phyloP scores from a whole-genome alignment of 805 yeast species.

The Cyberlindnera subsufficiens region DNA sequence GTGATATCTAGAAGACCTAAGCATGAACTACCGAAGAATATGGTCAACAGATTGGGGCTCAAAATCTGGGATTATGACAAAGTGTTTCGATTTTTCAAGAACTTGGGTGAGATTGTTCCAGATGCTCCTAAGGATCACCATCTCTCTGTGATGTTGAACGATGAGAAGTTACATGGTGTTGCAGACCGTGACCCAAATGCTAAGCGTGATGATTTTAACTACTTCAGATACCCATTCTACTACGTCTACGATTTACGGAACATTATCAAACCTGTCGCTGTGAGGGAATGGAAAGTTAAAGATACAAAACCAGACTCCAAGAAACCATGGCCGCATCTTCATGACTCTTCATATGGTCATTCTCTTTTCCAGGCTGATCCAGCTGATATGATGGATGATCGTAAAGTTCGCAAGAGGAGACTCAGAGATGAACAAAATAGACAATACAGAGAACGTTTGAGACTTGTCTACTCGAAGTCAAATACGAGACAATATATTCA shows the following conservation, averaged over 20 bases:
- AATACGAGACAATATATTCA: background rate
- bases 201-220: constrained; percentile 75
- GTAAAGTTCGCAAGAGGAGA: constrained; percentile 29
- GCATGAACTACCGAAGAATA: constrained; percentile 42
- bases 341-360: constrained; percentile 66
- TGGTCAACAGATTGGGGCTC: constrained; percentile 23
- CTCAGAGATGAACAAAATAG: constrained; percentile 26
- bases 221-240: constrained; percentile 69
- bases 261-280: constrained; percentile 71
- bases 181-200: constrained; percentile 86
- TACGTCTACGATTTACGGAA: constrained; percentile 79
- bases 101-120: constrained; percentile 41
- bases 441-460: constrained; percentile 33
- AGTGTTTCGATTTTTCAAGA: constrained; percentile 69
- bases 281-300: constrained; percentile 69
- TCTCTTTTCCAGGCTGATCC: constrained; percentile 67
- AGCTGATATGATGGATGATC: constrained; percentile 31
- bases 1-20: constrained; percentile 64
- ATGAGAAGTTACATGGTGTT: constrained; percentile 83
- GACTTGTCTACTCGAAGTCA: constrained; percentile 11
- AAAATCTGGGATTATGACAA: constrained; percentile 89
- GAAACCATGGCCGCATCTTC: constrained; percentile 52
- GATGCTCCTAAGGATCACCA: constrained; percentile 23
- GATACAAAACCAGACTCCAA: constrained; percentile 8
- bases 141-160: constrained; percentile 62